Conservation (phyloP, 768 basidiomycete species). For the Trametes gibbosa region DNA sequence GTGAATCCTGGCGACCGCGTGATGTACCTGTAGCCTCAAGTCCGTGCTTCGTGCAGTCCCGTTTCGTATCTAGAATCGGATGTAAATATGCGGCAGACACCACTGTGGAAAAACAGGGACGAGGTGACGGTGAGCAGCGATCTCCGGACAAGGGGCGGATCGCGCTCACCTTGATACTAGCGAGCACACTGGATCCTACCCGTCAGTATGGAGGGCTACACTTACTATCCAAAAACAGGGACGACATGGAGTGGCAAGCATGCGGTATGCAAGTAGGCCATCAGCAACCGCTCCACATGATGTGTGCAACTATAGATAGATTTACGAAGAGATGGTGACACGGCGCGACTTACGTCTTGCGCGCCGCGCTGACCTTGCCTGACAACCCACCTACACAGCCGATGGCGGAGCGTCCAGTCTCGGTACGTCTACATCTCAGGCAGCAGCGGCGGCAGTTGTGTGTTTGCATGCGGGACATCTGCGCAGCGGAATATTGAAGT, state of each 20-base stretch:
- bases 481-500: neutral
- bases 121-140: slow-evolving; percentile 28
- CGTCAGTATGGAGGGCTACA: neutral
- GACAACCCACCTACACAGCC: slow-evolving; percentile 30
- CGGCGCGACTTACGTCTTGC: slow-evolving; percentile 80
- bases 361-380: slow-evolving; percentile 37
- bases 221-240: neutral
- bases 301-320: slow-evolving; percentile 12
- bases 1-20: too few relatives aligned
- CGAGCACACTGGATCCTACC: slow-evolving; percentile 29
- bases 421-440: slow-evolving; percentile 73
- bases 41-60: neutral
- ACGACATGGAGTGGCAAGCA: slow-evolving; percentile 60
- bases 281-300: neutral
- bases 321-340: slow-evolving; percentile 87
- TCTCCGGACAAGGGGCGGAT: neutral
- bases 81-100: slow-evolving; percentile 72
- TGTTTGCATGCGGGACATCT: slow-evolving; percentile 59
- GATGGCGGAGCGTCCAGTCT: too few relatives aligned
- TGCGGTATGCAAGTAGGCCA: slow-evolving; percentile 62
- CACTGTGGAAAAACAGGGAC: slow-evolving; percentile 94
- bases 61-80: neutral
- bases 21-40: too few relatives aligned
- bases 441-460: slow-evolving; percentile 83
- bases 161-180: slow-evolving; percentile 56